A percentile compares a stretch with the other conserved stretches of the same genome.
Conservation (phyloP, 495 filamentous ascomycete species). For the Letharia columbiana region DNA sequence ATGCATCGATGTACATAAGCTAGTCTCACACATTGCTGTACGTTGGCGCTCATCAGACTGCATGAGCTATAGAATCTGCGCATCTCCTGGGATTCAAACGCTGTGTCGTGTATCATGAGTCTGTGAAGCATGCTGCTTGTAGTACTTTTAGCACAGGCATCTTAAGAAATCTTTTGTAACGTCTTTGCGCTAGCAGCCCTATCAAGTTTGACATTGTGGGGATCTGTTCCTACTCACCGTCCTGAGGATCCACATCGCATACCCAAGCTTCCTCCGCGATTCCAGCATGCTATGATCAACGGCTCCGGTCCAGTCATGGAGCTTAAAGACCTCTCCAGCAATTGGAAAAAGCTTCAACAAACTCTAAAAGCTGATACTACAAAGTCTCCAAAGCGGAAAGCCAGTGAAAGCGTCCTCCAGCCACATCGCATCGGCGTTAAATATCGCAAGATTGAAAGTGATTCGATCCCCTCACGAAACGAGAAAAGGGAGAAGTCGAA, state of each 20-base stretch:
- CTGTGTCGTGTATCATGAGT: neutral
- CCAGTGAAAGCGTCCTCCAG: conserved; percentile 14
- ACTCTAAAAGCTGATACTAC: conserved; percentile 47
- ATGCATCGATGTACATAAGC: conserved; percentile 18
- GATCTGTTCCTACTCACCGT: no score
- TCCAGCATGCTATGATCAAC: conserved; percentile 2
- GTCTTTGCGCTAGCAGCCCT: conserved; percentile 2
- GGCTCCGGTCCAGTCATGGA: conserved; percentile 32
- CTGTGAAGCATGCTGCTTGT: neutral
- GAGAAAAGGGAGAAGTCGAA: neutral
- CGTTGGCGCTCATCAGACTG: neutral
- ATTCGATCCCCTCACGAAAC: neutral
- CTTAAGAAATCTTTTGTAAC: neutral
- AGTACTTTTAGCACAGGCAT: neutral
- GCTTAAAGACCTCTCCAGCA: conserved; percentile 43
- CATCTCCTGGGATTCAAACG: neutral
- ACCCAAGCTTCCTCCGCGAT: neutral
- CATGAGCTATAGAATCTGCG: neutral
- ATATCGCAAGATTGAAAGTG: conserved; percentile 12
- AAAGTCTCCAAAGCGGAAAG: conserved; percentile 18
- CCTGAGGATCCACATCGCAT: no score
- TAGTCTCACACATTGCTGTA: neutral
- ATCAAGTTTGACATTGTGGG: neutral
- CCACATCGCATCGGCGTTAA: conserved; percentile 19
- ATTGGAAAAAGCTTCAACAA: conserved; percentile 70